Conservation (phyloP, 345 rosid species). For the Triadica sebifera region DNA sequence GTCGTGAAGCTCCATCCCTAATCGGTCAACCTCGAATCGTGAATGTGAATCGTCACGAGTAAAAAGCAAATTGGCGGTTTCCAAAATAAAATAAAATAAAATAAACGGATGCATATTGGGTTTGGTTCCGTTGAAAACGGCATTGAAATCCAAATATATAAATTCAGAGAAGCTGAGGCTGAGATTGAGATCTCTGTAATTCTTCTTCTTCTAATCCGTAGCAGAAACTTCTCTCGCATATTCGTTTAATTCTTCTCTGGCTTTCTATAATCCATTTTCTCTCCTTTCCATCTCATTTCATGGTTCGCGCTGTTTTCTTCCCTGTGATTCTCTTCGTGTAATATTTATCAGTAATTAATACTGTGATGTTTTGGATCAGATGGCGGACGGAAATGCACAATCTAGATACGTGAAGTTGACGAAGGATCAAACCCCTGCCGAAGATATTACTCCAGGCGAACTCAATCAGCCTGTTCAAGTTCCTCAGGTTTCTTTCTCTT, state of each 20-base stretch:
- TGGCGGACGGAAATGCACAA: conserved; percentile 57
- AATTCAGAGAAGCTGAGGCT: not conserved
- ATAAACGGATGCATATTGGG: not conserved
- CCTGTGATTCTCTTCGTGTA: not conserved
- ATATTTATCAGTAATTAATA: not conserved
- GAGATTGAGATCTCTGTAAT: conserved; percentile 7
- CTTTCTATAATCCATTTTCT: not conserved
- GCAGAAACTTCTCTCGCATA: not conserved
- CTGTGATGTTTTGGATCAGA: conserved; percentile 18
- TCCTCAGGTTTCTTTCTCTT: conserved; percentile 50
- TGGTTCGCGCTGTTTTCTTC: not conserved
- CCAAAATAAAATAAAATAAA: too few species aligned
- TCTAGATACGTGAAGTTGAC: conserved; percentile 68
- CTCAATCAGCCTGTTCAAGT: conserved; percentile 89
- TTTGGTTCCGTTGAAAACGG: not conserved
- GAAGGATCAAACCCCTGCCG: conserved; percentile 55
- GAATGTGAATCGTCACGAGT: too few species aligned
- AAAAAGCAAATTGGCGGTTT: conserved; percentile 11
- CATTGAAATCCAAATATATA: not conserved
- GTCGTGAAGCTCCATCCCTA: not conserved
- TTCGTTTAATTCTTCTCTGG: not conserved
- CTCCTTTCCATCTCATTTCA: not conserved
- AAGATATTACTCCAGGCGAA: conserved; percentile 82
- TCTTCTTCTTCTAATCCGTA: not conserved
- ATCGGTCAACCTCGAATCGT: not conserved